phyloP scores from a whole-genome alignment of 2,329 filamentous ascomycete species.

The Biscogniauxia marginata region DNA sequence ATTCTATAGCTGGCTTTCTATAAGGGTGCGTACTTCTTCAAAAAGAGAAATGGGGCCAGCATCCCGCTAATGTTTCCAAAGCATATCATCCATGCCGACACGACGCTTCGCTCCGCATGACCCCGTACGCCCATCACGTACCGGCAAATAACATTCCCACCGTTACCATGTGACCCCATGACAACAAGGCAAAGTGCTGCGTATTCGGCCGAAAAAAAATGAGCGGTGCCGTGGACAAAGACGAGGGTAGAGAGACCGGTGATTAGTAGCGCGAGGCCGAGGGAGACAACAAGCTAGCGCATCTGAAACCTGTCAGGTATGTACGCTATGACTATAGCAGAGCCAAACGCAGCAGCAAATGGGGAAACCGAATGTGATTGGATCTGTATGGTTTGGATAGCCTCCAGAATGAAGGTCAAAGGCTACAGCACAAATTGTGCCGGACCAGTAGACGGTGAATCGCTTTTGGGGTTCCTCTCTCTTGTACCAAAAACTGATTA shows the following conservation, averaged over 20 bases:
- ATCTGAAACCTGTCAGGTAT: slow-evolving; percentile 1
- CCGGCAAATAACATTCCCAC: slow-evolving; percentile 5
- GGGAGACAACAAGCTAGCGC: slow-evolving; percentile 7
- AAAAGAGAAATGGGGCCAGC: slow-evolving; percentile 34
- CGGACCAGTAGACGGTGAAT: slow-evolving; percentile 59
- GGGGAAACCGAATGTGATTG: slow-evolving; percentile 38
- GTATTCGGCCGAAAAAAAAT: slow-evolving; percentile 10
- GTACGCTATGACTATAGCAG: slow-evolving; percentile 27
- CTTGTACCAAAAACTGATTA: slow-evolving; percentile 63
- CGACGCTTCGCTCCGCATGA: slow-evolving; percentile 33
- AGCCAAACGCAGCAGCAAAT: slow-evolving; percentile 36
- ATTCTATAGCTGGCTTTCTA: slow-evolving; percentile 5
- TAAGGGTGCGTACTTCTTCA: slow-evolving; percentile 5
- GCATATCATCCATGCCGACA: slow-evolving; percentile 36
- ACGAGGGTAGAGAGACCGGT: slow-evolving; percentile 13
- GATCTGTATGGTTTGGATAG: slow-evolving; percentile 32
- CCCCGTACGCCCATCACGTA: slow-evolving; percentile 6
- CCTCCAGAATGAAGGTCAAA: slow-evolving; percentile 63
- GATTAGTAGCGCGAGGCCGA: slow-evolving; percentile 5
- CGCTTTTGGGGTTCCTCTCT: slow-evolving; percentile 56
- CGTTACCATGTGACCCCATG: slow-evolving; percentile 7
- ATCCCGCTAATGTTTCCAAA: slow-evolving; percentile 36
- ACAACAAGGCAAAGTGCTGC: slow-evolving; percentile 9
- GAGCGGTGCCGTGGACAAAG: neutral
- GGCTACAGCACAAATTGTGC: slow-evolving; percentile 56